Evolutionary conservation across 306 rosid genomes (phyloP).

Genomic region (Dryas octopetala): DNA sequence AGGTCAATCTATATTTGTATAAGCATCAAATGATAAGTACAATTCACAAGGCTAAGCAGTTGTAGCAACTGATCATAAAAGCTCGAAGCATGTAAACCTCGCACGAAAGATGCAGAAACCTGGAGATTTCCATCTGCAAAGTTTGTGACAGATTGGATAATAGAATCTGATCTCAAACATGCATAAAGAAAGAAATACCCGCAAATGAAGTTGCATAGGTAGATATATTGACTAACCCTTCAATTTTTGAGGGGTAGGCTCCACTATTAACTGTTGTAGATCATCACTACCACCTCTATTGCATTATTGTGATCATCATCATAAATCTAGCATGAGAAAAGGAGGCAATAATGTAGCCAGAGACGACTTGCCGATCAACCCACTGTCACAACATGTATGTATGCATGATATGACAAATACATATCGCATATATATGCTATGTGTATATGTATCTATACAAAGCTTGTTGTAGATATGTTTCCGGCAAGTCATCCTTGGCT

Average conservation of each 20-base stretch:
- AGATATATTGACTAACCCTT: background rate
- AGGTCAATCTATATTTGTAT: no score
- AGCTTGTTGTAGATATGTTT: background rate
- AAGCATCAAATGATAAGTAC: no score
- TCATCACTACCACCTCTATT: no score
- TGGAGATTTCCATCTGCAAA: background rate
- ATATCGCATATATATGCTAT: background rate
- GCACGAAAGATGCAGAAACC: background rate
- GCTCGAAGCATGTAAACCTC: background rate
- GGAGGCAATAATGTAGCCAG: conserved; percentile 67
- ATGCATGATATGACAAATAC: background rate
- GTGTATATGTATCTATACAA: background rate
- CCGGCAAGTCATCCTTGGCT: conserved; percentile 99
- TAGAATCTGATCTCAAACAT: background rate
- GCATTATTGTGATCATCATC: conserved; percentile 32
- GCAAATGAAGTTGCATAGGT: background rate
- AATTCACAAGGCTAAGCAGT: no score
- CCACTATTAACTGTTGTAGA: no score
- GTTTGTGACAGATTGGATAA: background rate
- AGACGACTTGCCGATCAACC: conserved; percentile 71
- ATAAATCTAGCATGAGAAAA: conserved; percentile 69
- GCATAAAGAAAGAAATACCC: background rate
- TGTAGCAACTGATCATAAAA: no score
- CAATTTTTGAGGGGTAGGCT: background rate
- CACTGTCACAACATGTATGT: background rate